Evolutionary conservation across 768 basidiomycete genomes (phyloP), one percentile per base, ranked within the genome.

Genomic region (Russula abietina): DNA sequence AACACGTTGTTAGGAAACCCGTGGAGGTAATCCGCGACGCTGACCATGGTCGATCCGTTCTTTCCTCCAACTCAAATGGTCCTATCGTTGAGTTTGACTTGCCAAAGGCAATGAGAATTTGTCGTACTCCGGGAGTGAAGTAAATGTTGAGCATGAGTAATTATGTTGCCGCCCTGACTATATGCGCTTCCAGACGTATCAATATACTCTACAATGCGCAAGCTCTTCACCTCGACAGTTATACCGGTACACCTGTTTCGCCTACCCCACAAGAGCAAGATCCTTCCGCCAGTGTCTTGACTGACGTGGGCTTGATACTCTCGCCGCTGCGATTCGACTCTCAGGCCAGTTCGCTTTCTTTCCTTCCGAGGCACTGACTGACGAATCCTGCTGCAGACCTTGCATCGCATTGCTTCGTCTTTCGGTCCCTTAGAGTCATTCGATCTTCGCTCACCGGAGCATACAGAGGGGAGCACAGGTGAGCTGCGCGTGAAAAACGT

Each of bases 351-450:
- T 46, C 43, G 3, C 30, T 22, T 49, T 41, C 59, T 45, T 57
- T n/a, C 30, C 45, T 64, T 49, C 4, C 2, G 43, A 9, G 0
- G 2, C 10, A 17, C 22, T 51, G 22, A 67, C 49, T 68, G 53
- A 28, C 55, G 52, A 43, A 24, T 33, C 30, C 28, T 30, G 24
- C 30, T 30, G 1, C 51, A 88, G 88, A 76, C 81, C 17, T 72
- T 89, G 30, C 74, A 75, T 16, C 75, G 72, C 28, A 74, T 92
- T 39, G 78, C 79, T 12, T 72, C 76, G 16, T 79, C 81, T 43
- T 92, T 91, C 69, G 90, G 90, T 33, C 71, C 75, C 5, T 68
- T 92, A 28, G 89, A 91, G 67, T 75, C 75, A 41, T 83, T 91
- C 65, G 69, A 68, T 11, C 68, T 72, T 11, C 77, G 73, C 60